Evolutionary conservation across 495 filamentous ascomycete genomes (phyloP).

Genomic region (Corynascus novoguineensis): DNA sequence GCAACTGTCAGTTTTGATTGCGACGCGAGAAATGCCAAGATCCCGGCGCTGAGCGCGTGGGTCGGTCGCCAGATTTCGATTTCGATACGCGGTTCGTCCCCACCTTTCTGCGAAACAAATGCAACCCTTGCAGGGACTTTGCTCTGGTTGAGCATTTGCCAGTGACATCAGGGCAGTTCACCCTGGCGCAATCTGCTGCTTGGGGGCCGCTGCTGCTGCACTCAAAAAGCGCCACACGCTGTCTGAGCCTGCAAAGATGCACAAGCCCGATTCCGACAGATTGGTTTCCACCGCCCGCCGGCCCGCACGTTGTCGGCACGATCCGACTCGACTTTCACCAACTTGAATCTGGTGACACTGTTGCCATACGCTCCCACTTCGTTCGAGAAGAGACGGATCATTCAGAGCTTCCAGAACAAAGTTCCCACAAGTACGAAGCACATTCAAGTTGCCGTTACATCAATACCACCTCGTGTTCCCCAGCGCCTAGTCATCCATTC

Average conservation of each 20-base stretch:
- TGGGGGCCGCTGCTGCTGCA: background rate
- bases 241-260: background rate
- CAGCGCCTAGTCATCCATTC: no score
- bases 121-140: background rate
- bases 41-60: constrained; percentile 1
- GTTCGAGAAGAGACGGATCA: no score
- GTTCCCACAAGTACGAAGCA: no score
- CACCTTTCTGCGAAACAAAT: background rate
- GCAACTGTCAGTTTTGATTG: constrained; percentile 16
- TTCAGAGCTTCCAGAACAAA: no score
- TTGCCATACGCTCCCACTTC: no score
- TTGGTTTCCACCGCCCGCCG: background rate
- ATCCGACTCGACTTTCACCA: background rate
- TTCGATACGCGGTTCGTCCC: background rate
- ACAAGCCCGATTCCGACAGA: constrained; percentile 1
- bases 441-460: no score
- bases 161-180: constrained; percentile 10
- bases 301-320: background rate
- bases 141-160: background rate
- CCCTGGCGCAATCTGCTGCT: background rate
- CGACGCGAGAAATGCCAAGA: constrained; percentile 12
- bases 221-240: background rate
- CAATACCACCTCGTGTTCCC: background rate
- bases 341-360: no score
- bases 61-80: constrained; percentile 3